phyloP scores from a whole-genome alignment of 176 grass and related monocot species.

The Phoenix dactylifera region DNA sequence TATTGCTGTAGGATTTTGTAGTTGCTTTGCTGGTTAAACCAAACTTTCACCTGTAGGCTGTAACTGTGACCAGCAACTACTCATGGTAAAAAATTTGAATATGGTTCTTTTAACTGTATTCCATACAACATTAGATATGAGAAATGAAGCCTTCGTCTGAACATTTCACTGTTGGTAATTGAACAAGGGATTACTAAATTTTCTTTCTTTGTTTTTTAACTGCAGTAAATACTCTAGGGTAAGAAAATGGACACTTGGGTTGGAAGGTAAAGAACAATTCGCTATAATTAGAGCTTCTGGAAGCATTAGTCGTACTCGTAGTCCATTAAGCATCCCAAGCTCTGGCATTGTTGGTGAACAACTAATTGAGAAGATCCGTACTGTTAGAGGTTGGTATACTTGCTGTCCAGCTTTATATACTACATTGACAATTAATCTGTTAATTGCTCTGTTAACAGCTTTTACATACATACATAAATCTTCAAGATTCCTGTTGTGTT shows the following conservation, averaged over 20 bases:
- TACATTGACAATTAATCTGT: not conserved
- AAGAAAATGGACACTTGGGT: slow-evolving; percentile 81
- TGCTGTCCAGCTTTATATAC: not conserved
- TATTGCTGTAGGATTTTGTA: too few species aligned
- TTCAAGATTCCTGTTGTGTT: too few species aligned
- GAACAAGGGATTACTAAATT: slow-evolving; percentile 8
- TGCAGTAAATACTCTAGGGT: slow-evolving; percentile 81
- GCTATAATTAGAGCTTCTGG: slow-evolving; percentile 93
- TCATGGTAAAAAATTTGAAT: too few species aligned
- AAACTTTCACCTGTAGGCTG: too few species aligned
- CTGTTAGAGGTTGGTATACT: slow-evolving; percentile 54
- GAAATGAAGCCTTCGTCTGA: too few species aligned
- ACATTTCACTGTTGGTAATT: too few species aligned
- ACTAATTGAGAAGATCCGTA: slow-evolving; percentile 79
- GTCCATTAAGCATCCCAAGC: slow-evolving; percentile 47
- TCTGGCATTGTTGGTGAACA: slow-evolving; percentile 87
- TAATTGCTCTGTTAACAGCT: too few species aligned
- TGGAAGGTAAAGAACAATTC: slow-evolving; percentile 66
- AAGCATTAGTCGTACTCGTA: slow-evolving; percentile 58
- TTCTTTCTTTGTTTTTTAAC: slow-evolving; percentile 16
- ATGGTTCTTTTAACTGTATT: too few species aligned
- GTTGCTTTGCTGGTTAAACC: too few species aligned
- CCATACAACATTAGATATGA: too few species aligned
- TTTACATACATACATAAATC: too few species aligned
- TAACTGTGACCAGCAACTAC: too few species aligned